Evolutionary conservation across 176 grass and related monocot species (phyloP).

Genomic region (Ensete glaucum): DNA sequence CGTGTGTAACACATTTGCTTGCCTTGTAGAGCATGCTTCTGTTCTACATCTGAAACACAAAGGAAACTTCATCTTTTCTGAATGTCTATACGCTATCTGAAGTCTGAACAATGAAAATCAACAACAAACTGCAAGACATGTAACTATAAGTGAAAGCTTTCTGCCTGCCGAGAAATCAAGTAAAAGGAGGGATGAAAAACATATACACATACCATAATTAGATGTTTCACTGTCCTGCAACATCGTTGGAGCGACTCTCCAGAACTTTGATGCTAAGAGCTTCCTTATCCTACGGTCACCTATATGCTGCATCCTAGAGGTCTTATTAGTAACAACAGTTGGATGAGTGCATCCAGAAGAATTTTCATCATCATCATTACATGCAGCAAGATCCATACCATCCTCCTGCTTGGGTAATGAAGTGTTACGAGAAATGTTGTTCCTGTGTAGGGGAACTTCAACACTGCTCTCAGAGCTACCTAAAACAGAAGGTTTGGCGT

Average conservation of each 20-base stretch:
- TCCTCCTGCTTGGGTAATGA: conserved; percentile 19
- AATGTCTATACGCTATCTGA: neutral
- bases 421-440: conserved; percentile 26
- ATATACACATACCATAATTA: conserved; percentile 35
- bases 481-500: conserved; percentile 56
- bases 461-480: conserved; percentile 83
- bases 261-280: conserved; percentile 48
- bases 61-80: conserved; percentile 11
- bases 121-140: too few species aligned
- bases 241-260: conserved; percentile 45
- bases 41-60: conserved; percentile 37
- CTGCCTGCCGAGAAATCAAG: neutral
- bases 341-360: conserved; percentile 37
- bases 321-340: conserved; percentile 35
- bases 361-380: conserved; percentile 72
- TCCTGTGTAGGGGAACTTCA: conserved; percentile 46
- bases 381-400: conserved; percentile 36
- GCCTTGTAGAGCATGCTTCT: conserved; percentile 22
- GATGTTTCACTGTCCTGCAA: conserved; percentile 32
- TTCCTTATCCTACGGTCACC: conserved; percentile 63
- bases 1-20: conserved; percentile 43
- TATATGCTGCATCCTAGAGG: conserved; percentile 24
- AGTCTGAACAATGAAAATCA: neutral
- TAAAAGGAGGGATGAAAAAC: neutral
- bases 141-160: neutral